Conservation (phyloP, 2,329 filamentous ascomycete genomes). For the Penicillium sp. region DNA sequence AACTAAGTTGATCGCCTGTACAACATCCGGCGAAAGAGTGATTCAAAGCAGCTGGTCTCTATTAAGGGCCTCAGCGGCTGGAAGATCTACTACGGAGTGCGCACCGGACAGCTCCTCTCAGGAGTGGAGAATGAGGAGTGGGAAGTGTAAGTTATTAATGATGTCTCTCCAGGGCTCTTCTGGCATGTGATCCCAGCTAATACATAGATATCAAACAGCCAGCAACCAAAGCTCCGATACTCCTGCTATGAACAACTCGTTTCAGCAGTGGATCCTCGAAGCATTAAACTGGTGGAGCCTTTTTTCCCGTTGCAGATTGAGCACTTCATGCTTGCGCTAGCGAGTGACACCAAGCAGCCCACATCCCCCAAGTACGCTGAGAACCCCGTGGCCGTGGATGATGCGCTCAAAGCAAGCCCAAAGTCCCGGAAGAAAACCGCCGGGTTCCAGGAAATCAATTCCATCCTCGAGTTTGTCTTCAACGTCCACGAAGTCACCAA, state of each 20-base stretch:
- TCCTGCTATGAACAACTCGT: not conserved
- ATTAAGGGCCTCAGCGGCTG: not conserved
- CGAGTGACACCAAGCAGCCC: not conserved
- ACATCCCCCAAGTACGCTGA: not conserved
- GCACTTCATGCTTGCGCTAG: not conserved
- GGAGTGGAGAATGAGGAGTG: not conserved
- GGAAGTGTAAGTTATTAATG: not conserved
- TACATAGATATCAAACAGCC: not conserved
- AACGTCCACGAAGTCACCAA: not conserved
- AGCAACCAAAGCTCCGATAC: not conserved
- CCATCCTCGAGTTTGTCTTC: not conserved
- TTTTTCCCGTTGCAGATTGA: not conserved
- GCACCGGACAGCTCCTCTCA: not conserved
- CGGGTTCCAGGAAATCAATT: not conserved
- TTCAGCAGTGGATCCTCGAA: rapidly evolving
- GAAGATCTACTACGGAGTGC: not conserved
- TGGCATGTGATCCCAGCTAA: not conserved
- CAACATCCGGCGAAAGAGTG: not conserved
- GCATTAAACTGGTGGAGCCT: not conserved
- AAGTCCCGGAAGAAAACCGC: not conserved
- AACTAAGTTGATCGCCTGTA: not conserved
- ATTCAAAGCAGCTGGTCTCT: not conserved
- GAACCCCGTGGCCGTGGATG: not conserved
- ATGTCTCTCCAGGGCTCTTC: not conserved
- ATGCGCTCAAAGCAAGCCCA: not conserved